A percentile compares a stretch with the other conserved stretches of the same genome.
Conservation (phyloP, 768 basidiomycete species). For the Hypholoma sublateritium region DNA sequence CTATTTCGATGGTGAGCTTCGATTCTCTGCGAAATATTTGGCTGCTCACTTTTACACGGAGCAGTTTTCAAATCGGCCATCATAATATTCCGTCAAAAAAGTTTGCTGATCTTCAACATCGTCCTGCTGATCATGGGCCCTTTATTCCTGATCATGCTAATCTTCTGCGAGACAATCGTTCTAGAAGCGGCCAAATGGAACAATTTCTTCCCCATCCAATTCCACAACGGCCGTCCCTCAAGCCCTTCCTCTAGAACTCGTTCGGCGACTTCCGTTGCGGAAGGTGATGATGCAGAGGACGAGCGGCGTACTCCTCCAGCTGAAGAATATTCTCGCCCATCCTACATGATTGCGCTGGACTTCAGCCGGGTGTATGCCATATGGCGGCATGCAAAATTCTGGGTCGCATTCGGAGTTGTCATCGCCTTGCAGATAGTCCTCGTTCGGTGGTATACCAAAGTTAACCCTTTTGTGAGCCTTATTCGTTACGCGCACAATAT, state of each 20-base stretch:
- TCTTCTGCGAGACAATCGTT: slow-evolving; percentile 27
- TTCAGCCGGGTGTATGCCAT: slow-evolving; percentile 22
- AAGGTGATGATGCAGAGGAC: not conserved
- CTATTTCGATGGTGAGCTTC: slow-evolving; percentile 71
- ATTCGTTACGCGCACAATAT: not conserved
- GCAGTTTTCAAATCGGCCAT: slow-evolving; percentile 61
- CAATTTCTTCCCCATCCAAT: not conserved
- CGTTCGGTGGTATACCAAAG: slow-evolving; percentile 43
- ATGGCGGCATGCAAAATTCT: slow-evolving; percentile 61
- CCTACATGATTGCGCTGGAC: not conserved
- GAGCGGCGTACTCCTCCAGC: not conserved
- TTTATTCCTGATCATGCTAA: slow-evolving; percentile 45
- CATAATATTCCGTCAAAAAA: slow-evolving; percentile 51
- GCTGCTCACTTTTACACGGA: not conserved
- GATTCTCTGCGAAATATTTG: not conserved
- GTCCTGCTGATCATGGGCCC: slow-evolving; percentile 65
- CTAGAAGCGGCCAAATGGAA: not conserved
- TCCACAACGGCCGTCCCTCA: not conserved
- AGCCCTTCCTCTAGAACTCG: not conserved
- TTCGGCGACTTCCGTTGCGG: not conserved
- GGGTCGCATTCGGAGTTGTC: slow-evolving; percentile 51
- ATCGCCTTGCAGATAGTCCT: slow-evolving; percentile 47
- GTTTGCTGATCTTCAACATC: slow-evolving; percentile 57
- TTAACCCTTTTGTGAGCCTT: slow-evolving; percentile 67
- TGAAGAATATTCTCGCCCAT: not conserved